Percentiles rank a stretch among this genome's conserved stretches.
These are phyloP conservation scores for Zarea fungicola DNA, from an alignment of 2,329 filamentous ascomycete species.

Conservation along the genomic window DNA sequence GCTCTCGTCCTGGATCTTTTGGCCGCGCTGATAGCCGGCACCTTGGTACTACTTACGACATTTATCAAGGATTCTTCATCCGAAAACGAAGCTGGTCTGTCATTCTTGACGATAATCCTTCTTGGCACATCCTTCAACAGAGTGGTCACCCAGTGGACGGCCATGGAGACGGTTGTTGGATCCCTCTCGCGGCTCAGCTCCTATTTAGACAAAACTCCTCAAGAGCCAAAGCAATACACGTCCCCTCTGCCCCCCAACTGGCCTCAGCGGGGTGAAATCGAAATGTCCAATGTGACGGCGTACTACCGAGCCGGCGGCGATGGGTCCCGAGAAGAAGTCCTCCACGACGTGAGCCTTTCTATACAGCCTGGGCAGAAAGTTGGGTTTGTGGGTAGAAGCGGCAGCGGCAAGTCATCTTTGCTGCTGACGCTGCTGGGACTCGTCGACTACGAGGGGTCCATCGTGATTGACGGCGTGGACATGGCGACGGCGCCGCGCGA, in stretches of 20 bases:
- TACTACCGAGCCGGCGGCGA: neutral
- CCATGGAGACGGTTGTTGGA: neutral
- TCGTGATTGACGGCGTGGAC: slow-evolving; percentile 7
- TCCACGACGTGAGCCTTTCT: neutral
- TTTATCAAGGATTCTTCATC: neutral
- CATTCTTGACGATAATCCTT: neutral
- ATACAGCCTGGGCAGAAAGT: neutral
- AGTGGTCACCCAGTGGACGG: neutral
- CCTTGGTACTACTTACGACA: neutral
- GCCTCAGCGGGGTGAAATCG: neutral
- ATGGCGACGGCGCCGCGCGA: neutral
- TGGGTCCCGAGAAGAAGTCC: neutral
- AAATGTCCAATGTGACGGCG: neutral
- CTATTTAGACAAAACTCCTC: neutral
- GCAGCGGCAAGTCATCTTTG: slow-evolving; percentile 2
- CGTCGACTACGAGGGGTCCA: neutral
- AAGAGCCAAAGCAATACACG: neutral
- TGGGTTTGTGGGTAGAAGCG: neutral
- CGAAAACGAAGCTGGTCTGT: neutral
- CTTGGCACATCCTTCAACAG: neutral
- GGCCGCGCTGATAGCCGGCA: slow-evolving; percentile 33
- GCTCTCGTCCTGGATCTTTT: slow-evolving; percentile 43
- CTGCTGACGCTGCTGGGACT: neutral
- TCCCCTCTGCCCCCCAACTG: neutral
- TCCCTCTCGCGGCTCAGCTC: neutral